phyloP scores from a whole-genome alignment of 176 grass and related monocot species.

The Phoenix roebelenii region DNA sequence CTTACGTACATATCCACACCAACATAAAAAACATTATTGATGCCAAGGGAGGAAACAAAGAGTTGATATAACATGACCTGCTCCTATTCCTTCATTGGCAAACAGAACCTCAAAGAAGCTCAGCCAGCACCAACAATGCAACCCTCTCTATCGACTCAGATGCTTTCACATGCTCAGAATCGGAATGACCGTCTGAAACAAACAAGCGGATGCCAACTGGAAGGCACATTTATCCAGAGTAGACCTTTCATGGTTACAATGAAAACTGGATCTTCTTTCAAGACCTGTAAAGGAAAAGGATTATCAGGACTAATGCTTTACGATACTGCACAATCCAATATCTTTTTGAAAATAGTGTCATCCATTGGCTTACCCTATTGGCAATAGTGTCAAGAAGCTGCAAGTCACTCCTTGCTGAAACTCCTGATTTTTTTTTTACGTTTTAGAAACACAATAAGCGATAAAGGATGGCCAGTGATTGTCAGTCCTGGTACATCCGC shows the following conservation, averaged over 20 bases:
- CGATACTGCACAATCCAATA: too few species aligned
- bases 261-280: constrained; percentile 88
- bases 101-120: constrained; percentile 16
- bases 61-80: too few species aligned
- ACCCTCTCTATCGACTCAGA: constrained; percentile 61
- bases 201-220: constrained; percentile 66
- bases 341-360: too few species aligned
- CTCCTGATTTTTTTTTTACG: constrained; percentile 49
- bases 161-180: constrained; percentile 50
- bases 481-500: constrained; percentile 50
- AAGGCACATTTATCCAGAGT: constrained; percentile 64
- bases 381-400: constrained; percentile 59
- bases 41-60: too few species aligned
- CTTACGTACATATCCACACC: too few species aligned
- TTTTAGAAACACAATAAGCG: constrained; percentile 66
- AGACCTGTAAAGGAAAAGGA: constrained; percentile 29
- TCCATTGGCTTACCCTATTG: constrained; percentile 34
- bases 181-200: constrained; percentile 56
- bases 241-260: constrained; percentile 68
- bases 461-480: constrained; percentile 58
- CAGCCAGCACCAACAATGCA: constrained; percentile 49
- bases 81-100: too few species aligned
- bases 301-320: background rate
- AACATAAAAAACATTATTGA: too few species aligned
- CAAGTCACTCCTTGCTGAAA: constrained; percentile 38